phyloP scores from a whole-genome alignment of 352 stramenopile species.

The Phytophthora citrophthora region DNA sequence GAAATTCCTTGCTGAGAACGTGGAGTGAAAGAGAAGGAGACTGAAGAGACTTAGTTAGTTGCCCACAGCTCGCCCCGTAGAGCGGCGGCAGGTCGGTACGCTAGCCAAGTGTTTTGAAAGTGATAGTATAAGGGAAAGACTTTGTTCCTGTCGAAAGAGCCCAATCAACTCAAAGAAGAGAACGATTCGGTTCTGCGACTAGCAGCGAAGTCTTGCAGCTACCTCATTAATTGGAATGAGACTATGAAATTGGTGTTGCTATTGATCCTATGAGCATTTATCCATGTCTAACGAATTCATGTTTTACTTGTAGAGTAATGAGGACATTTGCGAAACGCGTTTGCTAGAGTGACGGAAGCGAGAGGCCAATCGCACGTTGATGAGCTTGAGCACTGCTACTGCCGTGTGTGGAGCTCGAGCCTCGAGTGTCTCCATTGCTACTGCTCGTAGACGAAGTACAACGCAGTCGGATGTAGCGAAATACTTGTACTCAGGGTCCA shows the following conservation, averaged over 20 bases:
- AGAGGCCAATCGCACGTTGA: slow-evolving; percentile 64
- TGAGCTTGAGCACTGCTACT: slow-evolving; percentile 76
- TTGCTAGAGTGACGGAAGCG: slow-evolving; percentile 79
- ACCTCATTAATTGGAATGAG: slow-evolving; percentile 14
- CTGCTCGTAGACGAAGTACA: slow-evolving; percentile 61
- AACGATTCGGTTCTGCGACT: slow-evolving; percentile 31
- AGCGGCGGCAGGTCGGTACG: slow-evolving; percentile 37
- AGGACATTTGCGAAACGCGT: slow-evolving; percentile 78
- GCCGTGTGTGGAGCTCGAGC: slow-evolving; percentile 64
- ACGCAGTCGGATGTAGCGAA: slow-evolving; percentile 72
- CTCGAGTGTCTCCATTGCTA: slow-evolving; percentile 67
- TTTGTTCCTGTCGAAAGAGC: slow-evolving; percentile 34
- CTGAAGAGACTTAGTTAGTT: slow-evolving; percentile 19
- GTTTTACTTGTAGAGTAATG: slow-evolving; percentile 73
- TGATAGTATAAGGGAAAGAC: slow-evolving; percentile 21
- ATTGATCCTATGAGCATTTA: slow-evolving; percentile 9
- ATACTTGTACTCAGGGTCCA: slow-evolving; percentile 61
- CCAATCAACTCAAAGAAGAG: slow-evolving; percentile 33
- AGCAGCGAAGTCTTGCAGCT: slow-evolving; percentile 32
- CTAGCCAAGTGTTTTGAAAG: slow-evolving; percentile 11
- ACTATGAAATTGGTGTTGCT: slow-evolving; percentile 27
- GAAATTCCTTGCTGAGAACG: slow-evolving; percentile 59
- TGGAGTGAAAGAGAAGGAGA: slow-evolving; percentile 29
- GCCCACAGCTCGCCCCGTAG: slow-evolving; percentile 31
- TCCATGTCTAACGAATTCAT: slow-evolving; percentile 12